Evolutionary conservation across 2,329 filamentous ascomycete species (phyloP).

Genomic region (Claviceps africana): DNA sequence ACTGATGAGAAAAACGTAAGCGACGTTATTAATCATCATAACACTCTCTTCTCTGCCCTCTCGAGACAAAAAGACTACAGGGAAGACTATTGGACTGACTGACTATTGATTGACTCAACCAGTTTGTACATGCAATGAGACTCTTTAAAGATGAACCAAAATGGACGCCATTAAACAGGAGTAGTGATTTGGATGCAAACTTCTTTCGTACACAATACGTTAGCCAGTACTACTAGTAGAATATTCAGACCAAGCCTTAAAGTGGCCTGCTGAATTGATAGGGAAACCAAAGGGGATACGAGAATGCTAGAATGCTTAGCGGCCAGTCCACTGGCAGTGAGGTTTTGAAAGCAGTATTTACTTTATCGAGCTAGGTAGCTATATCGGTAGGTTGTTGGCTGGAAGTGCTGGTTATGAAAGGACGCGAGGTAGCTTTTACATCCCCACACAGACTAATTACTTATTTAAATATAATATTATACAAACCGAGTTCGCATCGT

Average conservation of each 20-base stretch:
- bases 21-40: background rate
- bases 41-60: background rate
- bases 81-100: background rate
- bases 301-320: too few relatives aligned
- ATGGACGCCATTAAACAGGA: conserved; percentile 87
- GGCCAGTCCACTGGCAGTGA: background rate
- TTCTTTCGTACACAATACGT: conserved; percentile 68
- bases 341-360: background rate
- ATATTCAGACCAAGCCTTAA: background rate
- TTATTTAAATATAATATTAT: background rate
- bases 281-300: background rate
- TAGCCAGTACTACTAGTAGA: conserved; percentile 19
- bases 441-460: background rate
- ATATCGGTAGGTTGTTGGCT: background rate
- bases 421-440: background rate
- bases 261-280: background rate
- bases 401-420: background rate
- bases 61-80: background rate
- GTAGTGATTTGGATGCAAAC: conserved; percentile 64
- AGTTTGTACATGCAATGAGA: conserved; percentile 94
- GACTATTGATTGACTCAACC: conserved; percentile 6
- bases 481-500: background rate
- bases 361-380: background rate
- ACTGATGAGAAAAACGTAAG: conserved; percentile 82
- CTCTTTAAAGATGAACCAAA: conserved; percentile 98